Evolutionary conservation across 768 basidiomycete genomes (phyloP).

Genomic region (Pleurotus tuber-regium): DNA sequence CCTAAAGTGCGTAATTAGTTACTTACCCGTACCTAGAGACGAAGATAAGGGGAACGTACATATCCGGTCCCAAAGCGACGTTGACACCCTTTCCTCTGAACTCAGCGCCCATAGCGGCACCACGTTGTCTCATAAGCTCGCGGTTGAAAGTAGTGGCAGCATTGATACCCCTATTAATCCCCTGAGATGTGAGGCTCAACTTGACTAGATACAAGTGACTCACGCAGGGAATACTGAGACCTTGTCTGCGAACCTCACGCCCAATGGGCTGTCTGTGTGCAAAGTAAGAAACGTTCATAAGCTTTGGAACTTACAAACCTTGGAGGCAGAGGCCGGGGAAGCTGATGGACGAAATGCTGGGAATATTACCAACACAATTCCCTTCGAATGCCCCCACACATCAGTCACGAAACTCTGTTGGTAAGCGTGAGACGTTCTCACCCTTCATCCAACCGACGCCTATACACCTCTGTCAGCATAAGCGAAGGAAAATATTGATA

Average conservation of each 20-base stretch:
- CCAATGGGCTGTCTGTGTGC: slow-evolving; percentile 40
- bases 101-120: slow-evolving; percentile 77
- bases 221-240: slow-evolving; percentile 51
- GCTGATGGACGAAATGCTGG: slow-evolving; percentile 40
- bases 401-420: neutral
- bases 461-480: slow-evolving; percentile 9
- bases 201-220: slow-evolving; percentile 11
- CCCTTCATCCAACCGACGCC: slow-evolving; percentile 44
- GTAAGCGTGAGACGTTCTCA: slow-evolving; percentile 3
- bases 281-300: neutral
- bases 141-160: slow-evolving; percentile 47
- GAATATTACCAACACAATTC: slow-evolving; percentile 50
- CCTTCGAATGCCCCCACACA: slow-evolving; percentile 23
- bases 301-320: slow-evolving; percentile 25
- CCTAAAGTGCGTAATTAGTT: slow-evolving; percentile 23
- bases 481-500: slow-evolving; percentile 2
- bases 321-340: slow-evolving; percentile 52
- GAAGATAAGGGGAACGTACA: slow-evolving; percentile 37
- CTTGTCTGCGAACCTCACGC: slow-evolving; percentile 44
- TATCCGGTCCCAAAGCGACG: slow-evolving; percentile 77
- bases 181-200: neutral
- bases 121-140: slow-evolving; percentile 71
- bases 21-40: neutral
- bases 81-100: slow-evolving; percentile 83
- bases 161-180: slow-evolving; percentile 40